A percentile compares a stretch with the other conserved stretches of the same genome.
Conservation (phyloP, 1,139 yeast genomes). For the Candida pseudocylindracea region DNA sequence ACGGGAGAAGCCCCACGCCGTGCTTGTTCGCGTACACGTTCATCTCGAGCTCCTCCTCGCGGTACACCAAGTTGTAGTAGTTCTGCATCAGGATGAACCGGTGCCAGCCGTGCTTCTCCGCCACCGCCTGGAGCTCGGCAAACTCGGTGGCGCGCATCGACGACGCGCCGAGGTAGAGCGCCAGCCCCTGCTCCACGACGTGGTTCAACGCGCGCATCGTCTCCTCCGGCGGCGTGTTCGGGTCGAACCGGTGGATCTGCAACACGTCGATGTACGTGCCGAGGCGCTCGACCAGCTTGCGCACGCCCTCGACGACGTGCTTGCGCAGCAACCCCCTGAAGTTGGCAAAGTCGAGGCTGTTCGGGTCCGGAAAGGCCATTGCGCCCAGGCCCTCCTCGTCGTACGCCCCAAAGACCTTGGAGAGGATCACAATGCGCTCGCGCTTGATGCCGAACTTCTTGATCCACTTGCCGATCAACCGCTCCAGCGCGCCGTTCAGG, state of each 20-base stretch:
- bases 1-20: too few relatives aligned
- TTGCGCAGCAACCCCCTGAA: conserved; percentile 25
- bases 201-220: conserved; percentile 32
- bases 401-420: too few relatives aligned
- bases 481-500: too few relatives aligned
- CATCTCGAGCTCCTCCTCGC: conserved; percentile 43
- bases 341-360: conserved; percentile 4
- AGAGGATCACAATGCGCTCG: too few relatives aligned
- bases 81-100: conserved; percentile 40
- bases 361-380: too few relatives aligned
- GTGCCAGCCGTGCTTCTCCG: conserved; percentile 27
- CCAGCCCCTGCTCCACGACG: conserved; percentile 21
- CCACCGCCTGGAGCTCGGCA: conserved; percentile 23
- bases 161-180: conserved; percentile 38
- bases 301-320: conserved; percentile 28
- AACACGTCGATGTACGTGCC: conserved; percentile 27
- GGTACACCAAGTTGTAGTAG: conserved; percentile 26
- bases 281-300: conserved; percentile 21
- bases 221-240: conserved; percentile 19
- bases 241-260: conserved; percentile 29
- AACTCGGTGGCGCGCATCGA: conserved; percentile 26
- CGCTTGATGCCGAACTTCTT: too few relatives aligned
- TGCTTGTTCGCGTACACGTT: too few relatives aligned
- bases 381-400: too few relatives aligned
- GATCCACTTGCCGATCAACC: too few relatives aligned